Conservation (phyloP, 352 stramenopile species). For the Globisporangium cylindrosporum region DNA sequence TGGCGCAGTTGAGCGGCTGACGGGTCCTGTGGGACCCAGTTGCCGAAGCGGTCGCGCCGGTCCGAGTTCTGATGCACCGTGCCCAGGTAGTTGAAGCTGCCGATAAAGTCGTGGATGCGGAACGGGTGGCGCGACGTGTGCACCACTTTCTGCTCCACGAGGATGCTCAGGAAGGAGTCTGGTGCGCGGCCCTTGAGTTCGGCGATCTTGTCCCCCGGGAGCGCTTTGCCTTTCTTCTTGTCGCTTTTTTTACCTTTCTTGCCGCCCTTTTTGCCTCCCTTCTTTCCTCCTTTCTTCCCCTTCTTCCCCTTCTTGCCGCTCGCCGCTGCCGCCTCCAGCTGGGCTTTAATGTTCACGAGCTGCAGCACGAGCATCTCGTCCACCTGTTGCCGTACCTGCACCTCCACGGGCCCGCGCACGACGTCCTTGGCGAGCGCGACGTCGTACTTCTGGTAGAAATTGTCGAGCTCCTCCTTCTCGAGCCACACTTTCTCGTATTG, state of each 20-base stretch:
- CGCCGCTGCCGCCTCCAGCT: constrained; percentile 69
- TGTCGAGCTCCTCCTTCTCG: constrained; percentile 83
- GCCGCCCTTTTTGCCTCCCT: constrained; percentile 50
- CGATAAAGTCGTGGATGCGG: constrained; percentile 81
- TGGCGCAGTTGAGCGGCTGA: constrained; percentile 89
- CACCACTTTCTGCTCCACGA: constrained; percentile 90
- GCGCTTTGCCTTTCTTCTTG: constrained; percentile 67
- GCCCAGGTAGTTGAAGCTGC: constrained; percentile 91
- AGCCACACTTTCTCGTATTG: constrained; percentile 89
- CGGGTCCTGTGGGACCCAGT: constrained; percentile 90
- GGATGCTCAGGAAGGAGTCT: constrained; percentile 87
- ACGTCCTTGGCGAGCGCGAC: constrained; percentile 89
- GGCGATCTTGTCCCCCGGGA: constrained; percentile 90
- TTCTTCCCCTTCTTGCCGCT: constrained; percentile 78
- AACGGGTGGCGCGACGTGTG: constrained; percentile 41
- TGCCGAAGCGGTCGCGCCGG: constrained; percentile 61
- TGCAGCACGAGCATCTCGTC: constrained; percentile 94
- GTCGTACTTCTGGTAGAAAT: constrained; percentile 94
- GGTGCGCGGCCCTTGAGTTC: constrained; percentile 88
- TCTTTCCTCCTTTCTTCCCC: constrained; percentile 56
- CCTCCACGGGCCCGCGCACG: constrained; percentile 83
- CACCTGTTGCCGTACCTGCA: constrained; percentile 87
- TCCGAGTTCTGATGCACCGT: constrained; percentile 67
- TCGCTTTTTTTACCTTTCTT: constrained; percentile 68
- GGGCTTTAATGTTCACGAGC: constrained; percentile 92